These are phyloP conservation scores for Fusarium stilboides DNA, from an alignment of 2,329 filamentous ascomycete genomes.

Conservation along the genomic window DNA sequence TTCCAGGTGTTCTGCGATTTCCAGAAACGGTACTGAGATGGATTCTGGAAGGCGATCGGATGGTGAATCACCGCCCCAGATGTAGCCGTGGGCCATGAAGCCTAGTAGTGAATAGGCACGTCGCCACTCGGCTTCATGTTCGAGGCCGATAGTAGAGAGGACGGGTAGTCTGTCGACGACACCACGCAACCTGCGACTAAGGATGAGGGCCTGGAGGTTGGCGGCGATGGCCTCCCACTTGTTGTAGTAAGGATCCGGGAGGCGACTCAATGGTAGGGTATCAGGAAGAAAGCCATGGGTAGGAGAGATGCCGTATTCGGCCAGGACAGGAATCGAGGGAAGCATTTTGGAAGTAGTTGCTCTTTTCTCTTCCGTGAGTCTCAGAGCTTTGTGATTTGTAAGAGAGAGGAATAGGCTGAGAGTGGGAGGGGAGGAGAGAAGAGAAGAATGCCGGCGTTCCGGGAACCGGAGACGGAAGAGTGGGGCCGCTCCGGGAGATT, in stretches of 20 bases:
- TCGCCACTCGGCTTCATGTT: constrained; percentile 91
- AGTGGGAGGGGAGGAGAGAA: constrained; percentile 15
- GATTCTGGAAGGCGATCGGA: constrained; percentile 83
- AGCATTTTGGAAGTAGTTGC: constrained; percentile 57
- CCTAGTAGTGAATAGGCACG: constrained; percentile 91
- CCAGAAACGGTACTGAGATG: constrained; percentile 85
- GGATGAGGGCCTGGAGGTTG: constrained; percentile 88
- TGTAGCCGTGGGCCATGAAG: constrained; percentile 95
- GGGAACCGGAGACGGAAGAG: constrained; percentile 38
- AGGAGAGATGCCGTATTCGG: constrained; percentile 85
- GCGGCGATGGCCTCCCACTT: constrained; percentile 91
- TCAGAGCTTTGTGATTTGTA: neutral
- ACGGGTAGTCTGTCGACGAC: constrained; percentile 86
- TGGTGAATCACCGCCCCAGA: constrained; percentile 93
- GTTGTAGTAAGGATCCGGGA: constrained; percentile 93
- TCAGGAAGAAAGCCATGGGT: constrained; percentile 90
- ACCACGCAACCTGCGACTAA: constrained; percentile 85
- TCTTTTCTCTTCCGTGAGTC: neutral
- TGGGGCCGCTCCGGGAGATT: constrained; percentile 44
- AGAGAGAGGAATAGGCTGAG: constrained; percentile 7
- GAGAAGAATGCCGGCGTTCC: constrained; percentile 30
- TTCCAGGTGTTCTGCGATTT: constrained; percentile 83
- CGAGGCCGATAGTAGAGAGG: constrained; percentile 85
- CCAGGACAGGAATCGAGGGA: constrained; percentile 73
- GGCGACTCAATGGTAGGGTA: constrained; percentile 81